These are phyloP conservation scores for Fraxinus albicans DNA, from an alignment of 305 asterid species.

Conservation along the genomic window DNA sequence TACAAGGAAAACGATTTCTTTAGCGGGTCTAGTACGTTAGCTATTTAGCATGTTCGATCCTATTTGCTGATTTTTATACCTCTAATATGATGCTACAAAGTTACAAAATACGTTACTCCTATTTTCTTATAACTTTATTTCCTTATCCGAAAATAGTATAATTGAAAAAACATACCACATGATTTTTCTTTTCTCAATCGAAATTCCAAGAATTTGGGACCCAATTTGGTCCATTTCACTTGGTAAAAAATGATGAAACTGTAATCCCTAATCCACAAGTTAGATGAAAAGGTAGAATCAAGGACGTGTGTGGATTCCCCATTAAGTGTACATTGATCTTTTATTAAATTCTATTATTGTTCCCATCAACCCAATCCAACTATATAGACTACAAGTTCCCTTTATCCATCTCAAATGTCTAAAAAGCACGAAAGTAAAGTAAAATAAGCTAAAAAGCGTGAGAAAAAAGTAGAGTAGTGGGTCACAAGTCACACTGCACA, in stretches of 20 bases:
- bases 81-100: not conserved
- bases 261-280: not conserved
- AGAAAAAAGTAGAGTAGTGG: constrained; percentile 2
- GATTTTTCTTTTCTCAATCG: not conserved
- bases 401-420: not conserved
- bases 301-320: constrained; percentile 9
- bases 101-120: too few relatives aligned
- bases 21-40: not conserved
- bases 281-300: not conserved
- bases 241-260: not conserved
- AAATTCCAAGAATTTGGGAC: not conserved
- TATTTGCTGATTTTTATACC: not conserved
- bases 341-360: constrained; percentile 8
- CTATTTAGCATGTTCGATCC: not conserved
- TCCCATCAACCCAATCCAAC: constrained; percentile 15
- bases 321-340: not conserved
- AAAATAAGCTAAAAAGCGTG: not conserved
- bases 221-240: not conserved
- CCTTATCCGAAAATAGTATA: too few relatives aligned
- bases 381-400: not conserved
- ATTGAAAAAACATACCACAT: too few relatives aligned
- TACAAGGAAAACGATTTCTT: not conserved
- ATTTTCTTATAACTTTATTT: too few relatives aligned
- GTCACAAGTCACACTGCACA: constrained; percentile 3
- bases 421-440: constrained; percentile 4